phyloP scores from a whole-genome alignment of 2,329 filamentous ascomycete species.

The Eutypella sp. region DNA sequence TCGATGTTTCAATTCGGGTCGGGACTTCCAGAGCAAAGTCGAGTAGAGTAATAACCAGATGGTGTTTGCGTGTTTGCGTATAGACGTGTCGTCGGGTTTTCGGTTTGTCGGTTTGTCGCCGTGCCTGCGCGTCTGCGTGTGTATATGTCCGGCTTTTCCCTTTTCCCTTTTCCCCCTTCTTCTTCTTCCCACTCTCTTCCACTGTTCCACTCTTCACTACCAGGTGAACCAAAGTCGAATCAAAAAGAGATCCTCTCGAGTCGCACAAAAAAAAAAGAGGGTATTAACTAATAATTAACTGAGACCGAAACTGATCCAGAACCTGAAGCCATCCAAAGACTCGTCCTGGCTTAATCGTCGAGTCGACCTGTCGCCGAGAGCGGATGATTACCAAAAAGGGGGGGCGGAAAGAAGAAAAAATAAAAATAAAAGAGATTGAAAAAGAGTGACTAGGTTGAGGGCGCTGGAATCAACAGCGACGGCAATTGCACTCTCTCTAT shows the following conservation, averaged over 20 bases:
- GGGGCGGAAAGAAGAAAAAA: neutral
- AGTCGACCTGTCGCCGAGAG: no score
- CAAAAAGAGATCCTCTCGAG: neutral
- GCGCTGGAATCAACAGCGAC: neutral
- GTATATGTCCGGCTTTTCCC: no score
- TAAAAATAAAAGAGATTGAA: neutral
- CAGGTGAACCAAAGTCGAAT: neutral
- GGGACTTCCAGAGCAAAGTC: neutral
- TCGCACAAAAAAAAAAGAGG: neutral
- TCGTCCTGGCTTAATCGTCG: no score
- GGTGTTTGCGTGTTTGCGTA: no score
- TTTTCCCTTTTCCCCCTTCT: no score
- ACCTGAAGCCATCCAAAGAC: no score
- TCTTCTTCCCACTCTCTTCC: no score
- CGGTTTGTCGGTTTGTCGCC: neutral
- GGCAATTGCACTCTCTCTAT: no score
- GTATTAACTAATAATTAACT: neutral
- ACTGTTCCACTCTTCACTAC: no score
- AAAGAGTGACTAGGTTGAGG: neutral
- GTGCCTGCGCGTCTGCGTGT: neutral
- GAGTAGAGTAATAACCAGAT: no score
- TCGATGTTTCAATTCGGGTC: no score
- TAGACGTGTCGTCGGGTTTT: neutral
- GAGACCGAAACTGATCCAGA: neutral
- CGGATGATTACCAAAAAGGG: neutral